Evolutionary conservation across 139 green algal genomes (phyloP).

Genomic region (Auxenochlorella pyrenoidosa): DNA sequence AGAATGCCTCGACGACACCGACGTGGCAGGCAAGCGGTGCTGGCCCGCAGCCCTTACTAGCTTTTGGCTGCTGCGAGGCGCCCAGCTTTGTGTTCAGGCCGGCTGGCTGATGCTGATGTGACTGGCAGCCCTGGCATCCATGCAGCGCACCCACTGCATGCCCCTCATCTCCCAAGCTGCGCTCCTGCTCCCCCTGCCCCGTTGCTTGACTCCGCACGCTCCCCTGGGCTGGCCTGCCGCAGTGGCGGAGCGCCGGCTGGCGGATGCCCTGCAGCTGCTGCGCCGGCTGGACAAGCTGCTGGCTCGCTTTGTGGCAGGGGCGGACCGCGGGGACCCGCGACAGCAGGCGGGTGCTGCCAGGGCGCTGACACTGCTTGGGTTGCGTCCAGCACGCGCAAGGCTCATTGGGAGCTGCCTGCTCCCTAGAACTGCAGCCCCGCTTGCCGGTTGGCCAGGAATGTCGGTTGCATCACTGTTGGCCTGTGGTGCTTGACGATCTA

Average conservation of each 20-base stretch:
- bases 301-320: slow-evolving; percentile 17
- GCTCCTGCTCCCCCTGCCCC: not conserved
- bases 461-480: no score
- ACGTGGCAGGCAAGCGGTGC: slow-evolving; percentile 32
- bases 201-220: not conserved
- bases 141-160: not conserved
- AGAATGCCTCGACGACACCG: slow-evolving; percentile 45
- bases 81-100: not conserved
- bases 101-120: no score
- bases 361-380: no score
- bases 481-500: not conserved
- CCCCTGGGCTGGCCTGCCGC: not conserved
- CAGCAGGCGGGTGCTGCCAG: not conserved
- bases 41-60: no score
- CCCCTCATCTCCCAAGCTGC: not conserved
- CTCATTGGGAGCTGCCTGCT: no score
- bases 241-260: slow-evolving; percentile 51
- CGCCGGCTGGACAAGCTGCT: slow-evolving; percentile 31
- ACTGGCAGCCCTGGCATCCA: no score
- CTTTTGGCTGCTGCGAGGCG: not conserved
- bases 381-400: no score
- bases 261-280: slow-evolving; percentile 46
- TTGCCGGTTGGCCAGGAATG: no score
- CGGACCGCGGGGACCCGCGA: not conserved
- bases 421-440: no score